Conservation (phyloP, 768 basidiomycete genomes). For the Russula griseocarnosa region DNA sequence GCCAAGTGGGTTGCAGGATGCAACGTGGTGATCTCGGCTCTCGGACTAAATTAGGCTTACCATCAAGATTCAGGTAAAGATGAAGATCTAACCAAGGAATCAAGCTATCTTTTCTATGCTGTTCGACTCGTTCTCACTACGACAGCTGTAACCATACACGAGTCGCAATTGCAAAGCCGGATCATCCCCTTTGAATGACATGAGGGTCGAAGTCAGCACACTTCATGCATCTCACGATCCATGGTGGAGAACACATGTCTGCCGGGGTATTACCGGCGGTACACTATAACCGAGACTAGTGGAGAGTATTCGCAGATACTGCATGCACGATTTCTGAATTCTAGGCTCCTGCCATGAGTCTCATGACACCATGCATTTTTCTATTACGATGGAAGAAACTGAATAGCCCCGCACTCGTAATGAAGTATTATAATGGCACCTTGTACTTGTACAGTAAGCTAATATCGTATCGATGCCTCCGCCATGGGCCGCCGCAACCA, state of each 20-base stretch:
- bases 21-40: neutral
- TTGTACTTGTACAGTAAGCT: too few species aligned
- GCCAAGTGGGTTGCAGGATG: neutral
- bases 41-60: neutral
- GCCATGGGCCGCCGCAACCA: too few species aligned
- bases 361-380: conserved; percentile 14
- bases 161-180: conserved; percentile 17
- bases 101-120: neutral
- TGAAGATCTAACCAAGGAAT: conserved; percentile 12
- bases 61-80: conserved; percentile 19
- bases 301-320: neutral
- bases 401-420: neutral
- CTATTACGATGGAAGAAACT: neutral
- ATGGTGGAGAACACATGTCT: neutral
- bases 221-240: conserved; percentile 11
- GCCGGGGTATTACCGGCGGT: conserved; percentile 6
- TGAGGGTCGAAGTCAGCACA: neutral
- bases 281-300: conserved; percentile 13
- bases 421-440: too few species aligned
- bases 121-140: neutral
- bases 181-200: conserved; percentile 10
- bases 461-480: too few species aligned
- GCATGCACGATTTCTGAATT: neutral
- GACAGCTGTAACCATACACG: neutral
- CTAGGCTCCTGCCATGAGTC: neutral